A percentile compares a stretch with the other conserved stretches of the same genome.
phyloP scores from a whole-genome alignment of 441 rosid genomes.

The Erysimum cheiri region DNA sequence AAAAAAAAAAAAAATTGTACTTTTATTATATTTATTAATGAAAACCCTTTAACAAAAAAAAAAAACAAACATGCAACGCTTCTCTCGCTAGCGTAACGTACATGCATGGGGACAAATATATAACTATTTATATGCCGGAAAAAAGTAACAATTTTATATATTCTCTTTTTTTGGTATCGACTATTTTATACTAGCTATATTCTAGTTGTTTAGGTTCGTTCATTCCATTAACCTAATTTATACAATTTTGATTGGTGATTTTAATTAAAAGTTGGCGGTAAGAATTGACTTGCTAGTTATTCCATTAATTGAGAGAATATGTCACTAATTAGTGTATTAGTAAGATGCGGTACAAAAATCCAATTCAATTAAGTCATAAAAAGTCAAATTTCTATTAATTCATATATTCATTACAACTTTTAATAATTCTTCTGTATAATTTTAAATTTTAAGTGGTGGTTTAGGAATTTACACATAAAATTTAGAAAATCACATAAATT shows the following conservation, averaged over 20 bases:
- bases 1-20: too few relatives aligned
- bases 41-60: too few relatives aligned
- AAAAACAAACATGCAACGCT: too few relatives aligned
- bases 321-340: background rate
- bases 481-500: too few relatives aligned
- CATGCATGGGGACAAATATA: conserved; percentile 34
- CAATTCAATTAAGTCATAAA: background rate
- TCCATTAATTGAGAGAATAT: background rate
- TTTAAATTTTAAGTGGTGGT: too few relatives aligned
- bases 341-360: background rate
- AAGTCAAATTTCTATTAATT: background rate
- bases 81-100: conserved; percentile 33
- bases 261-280: background rate
- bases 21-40: too few relatives aligned
- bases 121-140: background rate
- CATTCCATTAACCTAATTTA: background rate
- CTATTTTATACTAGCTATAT: background rate
- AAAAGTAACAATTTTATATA: background rate
- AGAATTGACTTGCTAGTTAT: background rate
- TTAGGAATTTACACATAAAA: too few relatives aligned
- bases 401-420: too few relatives aligned
- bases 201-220: background rate
- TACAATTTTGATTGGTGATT: background rate
- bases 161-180: too few relatives aligned
- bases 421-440: too few relatives aligned